A percentile compares a stretch with the other conserved stretches of the same genome.
Evolutionary conservation across 306 rosid genomes (phyloP).

Genomic region (Malus orientalis): DNA sequence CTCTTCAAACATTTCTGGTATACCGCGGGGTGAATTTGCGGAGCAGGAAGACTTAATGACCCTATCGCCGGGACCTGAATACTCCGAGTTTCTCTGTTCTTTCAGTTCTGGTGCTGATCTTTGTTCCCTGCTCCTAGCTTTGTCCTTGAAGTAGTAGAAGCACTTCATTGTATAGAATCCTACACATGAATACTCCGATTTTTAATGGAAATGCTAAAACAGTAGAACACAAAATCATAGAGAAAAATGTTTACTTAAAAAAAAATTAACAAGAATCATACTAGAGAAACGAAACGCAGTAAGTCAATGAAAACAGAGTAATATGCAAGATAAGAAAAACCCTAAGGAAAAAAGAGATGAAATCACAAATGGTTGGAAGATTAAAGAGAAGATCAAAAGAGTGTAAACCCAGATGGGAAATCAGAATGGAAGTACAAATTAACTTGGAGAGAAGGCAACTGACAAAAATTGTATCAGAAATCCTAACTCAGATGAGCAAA

Average conservation of each 20-base stretch:
- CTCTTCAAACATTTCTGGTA: constrained; percentile 72
- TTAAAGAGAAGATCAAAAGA: neutral
- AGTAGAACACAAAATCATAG: neutral
- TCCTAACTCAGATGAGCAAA: neutral
- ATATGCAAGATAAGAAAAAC: neutral
- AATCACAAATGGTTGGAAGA: neutral
- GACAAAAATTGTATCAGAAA: neutral
- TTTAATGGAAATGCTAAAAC: neutral
- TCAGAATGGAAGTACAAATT: neutral
- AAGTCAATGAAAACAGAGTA: neutral
- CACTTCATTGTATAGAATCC: constrained; percentile 51
- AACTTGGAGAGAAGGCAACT: neutral
- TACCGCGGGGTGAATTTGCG: constrained; percentile 45
- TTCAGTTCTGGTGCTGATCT: constrained; percentile 69
- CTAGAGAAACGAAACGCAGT: neutral
- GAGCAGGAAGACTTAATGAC: constrained; percentile 48
- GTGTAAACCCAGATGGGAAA: constrained; percentile 3
- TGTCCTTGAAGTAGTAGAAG: constrained; percentile 52
- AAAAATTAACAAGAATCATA: too few species aligned
- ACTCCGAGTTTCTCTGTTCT: constrained; percentile 27
- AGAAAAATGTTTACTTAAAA: neutral
- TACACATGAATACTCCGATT: neutral
- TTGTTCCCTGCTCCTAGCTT: constrained; percentile 33
- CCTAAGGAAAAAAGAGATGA: neutral
- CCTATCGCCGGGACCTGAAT: constrained; percentile 37